Base-by-base conservation (phyloP, 2,329 filamentous ascomycete species). In the Rutstroemia sp. region DNA sequence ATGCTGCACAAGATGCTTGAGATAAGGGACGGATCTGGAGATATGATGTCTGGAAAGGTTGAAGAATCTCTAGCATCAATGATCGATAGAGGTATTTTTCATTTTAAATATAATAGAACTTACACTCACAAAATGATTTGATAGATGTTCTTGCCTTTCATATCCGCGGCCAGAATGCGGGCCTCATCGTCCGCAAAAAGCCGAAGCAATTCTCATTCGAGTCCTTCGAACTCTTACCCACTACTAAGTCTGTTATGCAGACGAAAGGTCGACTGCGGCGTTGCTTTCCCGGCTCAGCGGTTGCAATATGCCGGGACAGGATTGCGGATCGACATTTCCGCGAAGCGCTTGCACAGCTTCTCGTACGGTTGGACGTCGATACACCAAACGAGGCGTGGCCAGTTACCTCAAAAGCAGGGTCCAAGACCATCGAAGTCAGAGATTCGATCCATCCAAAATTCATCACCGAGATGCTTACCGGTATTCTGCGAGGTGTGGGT, bases 151-250 rank as follows among this genome's bases (percentile, higher is more conserved):
- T 75, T 7, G 69, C 71, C 0, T 59, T 79, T 2, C 68, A 77
- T 49, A 67, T 79, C 38, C 66, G 66, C 21, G 67, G 63, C 1
- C 77, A 80, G 58, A 81, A 80, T 62, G 73, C 76, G 1, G 75
- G 70, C 0, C 53, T 80, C 0, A 56, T 80, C 2, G 61, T 79
- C 23, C 69, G 70, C 2, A 68, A 65, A 42, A 9, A 46, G 5
- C 12, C 49, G 4, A 16, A 54, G 3, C 25, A 45, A 5, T 46
- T 57, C 7, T 25, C 21, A 1, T 66, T 75, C 2, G 75, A 79
- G 59, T 66, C 69, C 0, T 80, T 79, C 44, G 78, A 80, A 59
- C 64, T 77, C 0, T 75, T 75, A 0, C 71, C 77, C 1, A 59
- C 55, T 0, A 75, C 74, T 34, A 54, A 66, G 12, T 58, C 65